Evolutionary conservation across 1,284 basidiomycete species (phyloP), one percentile per base, ranked within the genome.

Genomic region (Meira nashicola): DNA sequence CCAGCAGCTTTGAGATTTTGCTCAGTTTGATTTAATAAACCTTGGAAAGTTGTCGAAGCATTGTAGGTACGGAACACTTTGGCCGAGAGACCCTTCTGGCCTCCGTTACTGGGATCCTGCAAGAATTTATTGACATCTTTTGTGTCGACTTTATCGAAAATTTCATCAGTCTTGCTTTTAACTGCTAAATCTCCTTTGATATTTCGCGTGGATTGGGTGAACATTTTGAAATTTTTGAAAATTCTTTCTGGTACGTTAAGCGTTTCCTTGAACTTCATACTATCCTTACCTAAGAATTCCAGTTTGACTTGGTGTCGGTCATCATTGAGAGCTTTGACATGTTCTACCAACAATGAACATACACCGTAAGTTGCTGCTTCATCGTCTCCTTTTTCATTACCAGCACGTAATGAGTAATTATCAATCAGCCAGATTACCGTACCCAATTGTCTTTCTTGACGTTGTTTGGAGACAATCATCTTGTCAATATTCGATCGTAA

Each of bases 101-200:
- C 73, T 28, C 62, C 58, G 23, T 64, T 60, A 3, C 15, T n/a
- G n/a, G 44, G 59, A 49, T 69, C 65, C 55, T 70, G 67, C 9
- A 78, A 59, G 58, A 75, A 78, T 53, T 76, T 71, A 62, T 78
- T 78, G 44, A 78, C 74, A 52, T 64, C 62, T 12, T 67, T 65
- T 51, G 72, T 50, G 53, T 62, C 61, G 4, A 68, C 64, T 10
- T 63, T 64, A 53, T 68, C 95, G 74, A 99, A 98, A 57, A 98
- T 80, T 64, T 88, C 86, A 76, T 98, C 94, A 14, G 86, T 86
- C 60, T 90, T 88, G 55, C 84, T 83, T 83, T 97, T 97, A 70
- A 88, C 88, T 25, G 90, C 86, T 74, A 92, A 92, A 79, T 86
- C 86, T 49, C 75, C 75, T 11, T 63, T 57, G 25, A 57, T 54